phyloP scores from a whole-genome alignment of 2,329 filamentous ascomycete species.

The Beauveria asiatica region DNA sequence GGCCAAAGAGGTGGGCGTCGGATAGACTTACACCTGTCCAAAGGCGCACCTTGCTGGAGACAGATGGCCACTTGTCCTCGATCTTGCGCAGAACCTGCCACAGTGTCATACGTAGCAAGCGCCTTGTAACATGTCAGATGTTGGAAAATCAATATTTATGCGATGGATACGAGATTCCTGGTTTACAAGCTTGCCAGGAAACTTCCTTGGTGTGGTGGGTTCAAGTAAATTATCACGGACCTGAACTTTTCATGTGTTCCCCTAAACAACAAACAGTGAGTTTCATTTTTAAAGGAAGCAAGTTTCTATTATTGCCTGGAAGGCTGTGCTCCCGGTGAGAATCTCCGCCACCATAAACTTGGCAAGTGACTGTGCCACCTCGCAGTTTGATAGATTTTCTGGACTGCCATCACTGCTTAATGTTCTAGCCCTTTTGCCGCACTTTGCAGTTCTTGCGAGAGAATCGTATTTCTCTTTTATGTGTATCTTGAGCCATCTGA shows the following conservation, averaged over 20 bases:
- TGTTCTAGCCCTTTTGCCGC: background rate
- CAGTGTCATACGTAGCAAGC: background rate
- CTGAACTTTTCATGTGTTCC: background rate
- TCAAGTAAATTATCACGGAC: background rate
- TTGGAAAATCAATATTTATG: background rate
- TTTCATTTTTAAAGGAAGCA: background rate
- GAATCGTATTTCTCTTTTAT: background rate
- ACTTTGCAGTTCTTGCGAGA: background rate
- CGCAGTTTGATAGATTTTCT: background rate
- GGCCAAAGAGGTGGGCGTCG: background rate
- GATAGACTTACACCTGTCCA: background rate
- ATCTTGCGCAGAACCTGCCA: background rate
- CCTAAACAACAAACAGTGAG: background rate
- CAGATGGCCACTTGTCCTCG: background rate
- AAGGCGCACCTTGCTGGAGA: background rate
- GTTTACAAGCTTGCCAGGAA: background rate
- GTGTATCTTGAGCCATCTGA: background rate
- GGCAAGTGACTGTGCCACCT: background rate
- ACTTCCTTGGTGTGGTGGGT: background rate
- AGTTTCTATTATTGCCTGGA: too few relatives aligned
- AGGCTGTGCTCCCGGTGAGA: too few relatives aligned
- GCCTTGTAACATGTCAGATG: conserved; percentile 4
- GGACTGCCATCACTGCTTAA: background rate
- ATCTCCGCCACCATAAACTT: background rate
- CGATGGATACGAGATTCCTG: background rate